Percentiles rank a stretch among this genome's conserved stretches.
phyloP scores from a whole-genome alignment of 768 basidiomycete species.

The Naganishia vaughanmartiniae region DNA sequence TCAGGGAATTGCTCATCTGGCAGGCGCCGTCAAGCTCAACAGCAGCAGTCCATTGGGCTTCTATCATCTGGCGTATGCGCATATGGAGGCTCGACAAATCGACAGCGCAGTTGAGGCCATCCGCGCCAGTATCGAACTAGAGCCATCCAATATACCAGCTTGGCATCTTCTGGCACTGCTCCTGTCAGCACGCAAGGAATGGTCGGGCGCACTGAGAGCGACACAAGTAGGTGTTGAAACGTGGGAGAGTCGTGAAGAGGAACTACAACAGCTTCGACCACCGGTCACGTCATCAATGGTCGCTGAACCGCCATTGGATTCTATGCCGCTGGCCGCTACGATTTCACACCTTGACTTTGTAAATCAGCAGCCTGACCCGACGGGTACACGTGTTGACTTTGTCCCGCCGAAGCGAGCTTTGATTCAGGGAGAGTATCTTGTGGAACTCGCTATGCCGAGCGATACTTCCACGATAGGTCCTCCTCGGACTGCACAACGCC shows the following conservation, averaged over 20 bases:
- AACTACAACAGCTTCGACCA: slow-evolving; percentile 23
- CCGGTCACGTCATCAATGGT: slow-evolving; percentile 1
- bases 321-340: slow-evolving; percentile 24
- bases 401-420: not conserved
- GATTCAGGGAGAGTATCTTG: slow-evolving; percentile 13
- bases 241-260: slow-evolving; percentile 56
- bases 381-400: not conserved
- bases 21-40: slow-evolving; percentile 43
- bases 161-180: slow-evolving; percentile 90
- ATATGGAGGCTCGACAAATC: slow-evolving; percentile 66
- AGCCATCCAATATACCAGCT: slow-evolving; percentile 63
- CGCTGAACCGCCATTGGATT: slow-evolving; percentile 22
- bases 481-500: slow-evolving; percentile 61
- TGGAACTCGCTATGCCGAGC: slow-evolving; percentile 30
- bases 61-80: slow-evolving; percentile 78
- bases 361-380: not conserved
- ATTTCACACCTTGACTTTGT: slow-evolving; percentile 25
- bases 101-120: slow-evolving; percentile 67
- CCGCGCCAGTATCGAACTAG: slow-evolving; percentile 69
- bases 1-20: slow-evolving; percentile 59
- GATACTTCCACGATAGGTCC: slow-evolving; percentile 53
- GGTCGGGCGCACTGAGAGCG: slow-evolving; percentile 71
- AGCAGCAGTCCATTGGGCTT: slow-evolving; percentile 55
- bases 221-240: slow-evolving; percentile 73
- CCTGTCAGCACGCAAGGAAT: slow-evolving; percentile 73